A percentile compares a stretch with the other conserved stretches of the same genome.
These are phyloP conservation scores for Jacaranda copaia DNA, from an alignment of 257 asterid genomes.

Conservation along the genomic window DNA sequence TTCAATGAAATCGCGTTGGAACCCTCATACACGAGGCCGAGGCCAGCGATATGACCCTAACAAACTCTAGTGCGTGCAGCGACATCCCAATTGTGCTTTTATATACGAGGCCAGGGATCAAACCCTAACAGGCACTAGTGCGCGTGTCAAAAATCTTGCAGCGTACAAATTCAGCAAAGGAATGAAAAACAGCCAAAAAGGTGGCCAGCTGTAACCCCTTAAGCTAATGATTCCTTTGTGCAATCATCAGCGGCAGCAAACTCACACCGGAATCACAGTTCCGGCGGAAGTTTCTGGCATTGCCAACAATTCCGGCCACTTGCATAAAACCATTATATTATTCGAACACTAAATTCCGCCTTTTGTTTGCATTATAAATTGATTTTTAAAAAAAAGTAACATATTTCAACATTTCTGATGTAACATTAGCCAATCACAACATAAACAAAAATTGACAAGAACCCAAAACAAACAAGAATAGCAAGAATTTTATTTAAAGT, in stretches of 20 bases:
- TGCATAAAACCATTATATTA: background rate
- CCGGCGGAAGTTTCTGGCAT: conserved; percentile 1
- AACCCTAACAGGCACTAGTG: no score
- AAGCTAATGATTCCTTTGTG: conserved; percentile 15
- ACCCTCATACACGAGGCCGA: no score
- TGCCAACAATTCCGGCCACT: conserved; percentile 18
- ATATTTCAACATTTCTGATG: background rate
- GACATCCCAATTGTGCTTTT: no score
- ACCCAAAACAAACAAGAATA: background rate
- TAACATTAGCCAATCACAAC: background rate
- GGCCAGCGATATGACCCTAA: no score
- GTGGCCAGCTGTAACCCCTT: conserved; percentile 36
- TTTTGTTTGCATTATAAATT: background rate
- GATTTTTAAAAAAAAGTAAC: background rate
- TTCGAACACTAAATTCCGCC: background rate
- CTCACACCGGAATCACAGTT: conserved; percentile 16
- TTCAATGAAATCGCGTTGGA: no score
- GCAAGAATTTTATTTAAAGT: background rate
- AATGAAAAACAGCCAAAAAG: background rate
- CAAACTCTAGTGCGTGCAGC: no score
- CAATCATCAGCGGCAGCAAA: background rate
- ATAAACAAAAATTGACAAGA: background rate
- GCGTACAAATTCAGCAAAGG: no score
- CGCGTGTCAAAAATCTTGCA: no score
- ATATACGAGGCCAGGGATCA: no score